Base-by-base conservation (phyloP, 805 yeast genomes). In the Trichomonascus vanleenenianus region DNA sequence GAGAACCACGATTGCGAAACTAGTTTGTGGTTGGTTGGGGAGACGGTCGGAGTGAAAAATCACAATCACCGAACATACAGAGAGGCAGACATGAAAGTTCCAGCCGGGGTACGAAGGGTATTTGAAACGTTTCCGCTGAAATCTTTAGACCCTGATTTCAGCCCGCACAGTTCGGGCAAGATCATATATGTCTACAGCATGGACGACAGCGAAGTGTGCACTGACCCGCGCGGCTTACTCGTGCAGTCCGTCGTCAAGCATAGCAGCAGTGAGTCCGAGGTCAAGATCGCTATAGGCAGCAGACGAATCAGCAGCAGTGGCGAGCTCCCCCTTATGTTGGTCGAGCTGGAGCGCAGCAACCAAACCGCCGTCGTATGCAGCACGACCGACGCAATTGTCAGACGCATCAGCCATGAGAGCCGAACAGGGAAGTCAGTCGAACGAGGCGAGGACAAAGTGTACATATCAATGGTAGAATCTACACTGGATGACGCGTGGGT, bases 61-160 rank as follows among this genome's bases (percentile, higher is more conserved):
- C 7, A 4, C 4, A 22, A 22, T 22, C 27, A 22, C 27, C 27
- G 27, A 22, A 4, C 8, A 22, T 22, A 22, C 27, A 22, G n/a
- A n/a, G n/a, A n/a, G n/a, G n/a, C n/a, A n/a, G n/a, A n/a, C n/a
- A 22, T 27, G 58, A 50, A 44, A 39, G 62, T 64, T 2, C 68
- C 68, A 0, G 53, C 39, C 18, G 50, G 54, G 0, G 56, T 63
- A 2, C 49, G 56, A 32, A 44, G 40, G 27, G 45, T 62, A n/a
- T 63, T 64, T 44, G 65, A 63, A 42, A 19, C 30, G 32, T 64
- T 64, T 38, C 68, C 68, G 2, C 46, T 64, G 38, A 41, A 40
- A 8, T 49, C 55, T 12, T 50, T 27, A 49, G 54, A 45, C 11
- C 42, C 56, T 9, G 41, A 51, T 14, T 40, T 20, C 12, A 45